These are phyloP conservation scores for Aspergillus melleus DNA, from an alignment of 2,329 filamentous ascomycete genomes.

Conservation along the genomic window DNA sequence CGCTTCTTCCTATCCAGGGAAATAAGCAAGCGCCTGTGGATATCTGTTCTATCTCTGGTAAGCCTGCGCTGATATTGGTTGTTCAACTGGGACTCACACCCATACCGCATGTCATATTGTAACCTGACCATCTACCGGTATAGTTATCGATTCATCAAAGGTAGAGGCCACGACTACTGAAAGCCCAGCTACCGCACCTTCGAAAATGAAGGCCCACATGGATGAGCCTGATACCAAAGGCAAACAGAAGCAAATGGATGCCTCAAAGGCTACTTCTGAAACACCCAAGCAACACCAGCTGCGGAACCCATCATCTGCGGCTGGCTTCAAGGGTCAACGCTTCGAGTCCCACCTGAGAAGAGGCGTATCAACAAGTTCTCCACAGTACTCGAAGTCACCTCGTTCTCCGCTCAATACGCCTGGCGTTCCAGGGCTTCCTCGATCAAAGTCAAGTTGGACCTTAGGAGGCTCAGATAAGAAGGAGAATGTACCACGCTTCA, in stretches of 20 bases:
- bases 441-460: neutral
- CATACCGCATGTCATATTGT: neutral
- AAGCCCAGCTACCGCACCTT: neutral
- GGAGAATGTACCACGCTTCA: slow-evolving; percentile 6
- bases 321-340: neutral
- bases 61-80: neutral
- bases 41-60: neutral
- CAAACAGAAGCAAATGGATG: neutral
- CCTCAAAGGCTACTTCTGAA: neutral
- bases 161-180: neutral
- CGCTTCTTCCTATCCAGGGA: neutral
- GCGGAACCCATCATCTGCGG: neutral
- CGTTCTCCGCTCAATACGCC: neutral
- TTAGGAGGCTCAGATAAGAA: neutral
- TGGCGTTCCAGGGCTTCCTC: neutral
- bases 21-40: neutral
- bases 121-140: neutral
- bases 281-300: neutral
- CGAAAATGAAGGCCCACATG: neutral
- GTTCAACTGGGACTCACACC: neutral
- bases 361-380: neutral
- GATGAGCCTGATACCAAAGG: neutral
- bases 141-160: neutral
- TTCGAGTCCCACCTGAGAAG: neutral
- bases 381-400: neutral